A percentile compares a stretch with the other conserved stretches of the same genome.
Evolutionary conservation across 345 rosid species (phyloP).

Genomic region (Ceriops tagal): DNA sequence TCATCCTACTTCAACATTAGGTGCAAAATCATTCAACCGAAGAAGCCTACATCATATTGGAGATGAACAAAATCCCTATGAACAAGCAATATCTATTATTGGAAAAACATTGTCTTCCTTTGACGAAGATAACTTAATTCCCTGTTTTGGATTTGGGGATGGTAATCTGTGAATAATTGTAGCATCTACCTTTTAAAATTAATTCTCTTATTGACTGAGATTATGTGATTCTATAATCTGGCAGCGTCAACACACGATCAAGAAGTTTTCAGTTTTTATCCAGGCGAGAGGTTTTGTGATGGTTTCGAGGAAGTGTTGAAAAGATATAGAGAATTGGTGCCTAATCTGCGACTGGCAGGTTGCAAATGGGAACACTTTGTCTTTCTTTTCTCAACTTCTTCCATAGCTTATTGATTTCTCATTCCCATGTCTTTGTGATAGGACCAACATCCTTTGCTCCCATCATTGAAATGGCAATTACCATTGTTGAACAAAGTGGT

Average conservation of each 20-base stretch:
- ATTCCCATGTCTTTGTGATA: constrained; percentile 20
- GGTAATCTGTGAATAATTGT: constrained; percentile 16
- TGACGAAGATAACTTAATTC: constrained; percentile 80
- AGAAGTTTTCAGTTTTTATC: constrained; percentile 85
- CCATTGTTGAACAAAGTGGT: constrained; percentile 80
- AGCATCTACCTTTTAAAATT: neutral
- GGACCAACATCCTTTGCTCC: constrained; percentile 99
- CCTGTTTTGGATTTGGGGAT: constrained; percentile 91
- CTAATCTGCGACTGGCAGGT: constrained; percentile 88
- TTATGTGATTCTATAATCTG: constrained; percentile 1
- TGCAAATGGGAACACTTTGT: neutral
- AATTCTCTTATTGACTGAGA: neutral
- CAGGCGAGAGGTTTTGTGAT: constrained; percentile 55
- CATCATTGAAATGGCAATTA: constrained; percentile 87
- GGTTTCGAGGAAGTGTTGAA: constrained; percentile 90
- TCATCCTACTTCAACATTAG: constrained; percentile 34
- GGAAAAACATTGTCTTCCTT: constrained; percentile 69
- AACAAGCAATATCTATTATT: constrained; percentile 73
- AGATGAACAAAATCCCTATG: constrained; percentile 58
- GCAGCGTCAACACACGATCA: constrained; percentile 92
- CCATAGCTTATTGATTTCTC: neutral
- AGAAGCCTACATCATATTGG: constrained; percentile 68
- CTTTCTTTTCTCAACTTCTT: neutral
- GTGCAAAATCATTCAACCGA: constrained; percentile 62
- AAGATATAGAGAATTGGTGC: constrained; percentile 70